These are phyloP conservation scores for Candolleomyces aberdarensis DNA, from an alignment of 768 basidiomycete genomes.

Conservation along the genomic window DNA sequence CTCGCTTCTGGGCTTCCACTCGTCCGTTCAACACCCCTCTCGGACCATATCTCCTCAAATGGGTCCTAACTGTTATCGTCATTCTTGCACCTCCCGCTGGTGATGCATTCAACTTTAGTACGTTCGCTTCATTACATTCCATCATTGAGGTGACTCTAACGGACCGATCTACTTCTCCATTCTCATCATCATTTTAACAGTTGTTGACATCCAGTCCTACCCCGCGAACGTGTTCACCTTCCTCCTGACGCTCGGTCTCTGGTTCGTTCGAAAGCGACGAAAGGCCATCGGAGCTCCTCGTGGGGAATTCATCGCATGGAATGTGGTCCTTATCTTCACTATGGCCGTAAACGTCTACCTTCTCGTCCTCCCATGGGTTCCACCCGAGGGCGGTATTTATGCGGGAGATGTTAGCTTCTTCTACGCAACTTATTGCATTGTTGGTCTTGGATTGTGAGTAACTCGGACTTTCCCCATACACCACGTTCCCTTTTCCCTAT, in stretches of 20 bases:
- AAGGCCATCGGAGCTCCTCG: slow-evolving; percentile 26
- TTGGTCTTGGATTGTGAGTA: slow-evolving; percentile 33
- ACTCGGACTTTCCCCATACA: no score
- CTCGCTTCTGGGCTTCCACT: slow-evolving; percentile 47
- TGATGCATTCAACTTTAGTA: slow-evolving; percentile 43
- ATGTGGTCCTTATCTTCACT: slow-evolving; percentile 30
- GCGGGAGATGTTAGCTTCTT: slow-evolving; percentile 41
- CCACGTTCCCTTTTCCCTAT: neutral
- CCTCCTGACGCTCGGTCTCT: slow-evolving; percentile 31
- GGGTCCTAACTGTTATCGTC: slow-evolving; percentile 43
- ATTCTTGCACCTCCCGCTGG: slow-evolving; percentile 44
- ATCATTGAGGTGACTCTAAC: neutral
- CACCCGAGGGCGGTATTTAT: slow-evolving; percentile 34
- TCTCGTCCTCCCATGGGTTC: slow-evolving; percentile 40
- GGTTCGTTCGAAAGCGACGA: slow-evolving; percentile 32
- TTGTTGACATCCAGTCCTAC: slow-evolving; percentile 39
- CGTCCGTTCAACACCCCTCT: slow-evolving; percentile 51
- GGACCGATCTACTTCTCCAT: neutral
- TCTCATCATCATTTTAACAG: slow-evolving; percentile 13
- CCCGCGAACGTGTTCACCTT: slow-evolving; percentile 35
- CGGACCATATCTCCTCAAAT: slow-evolving; percentile 44
- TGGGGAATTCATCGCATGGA: slow-evolving; percentile 36
- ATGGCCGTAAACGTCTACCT: slow-evolving; percentile 37
- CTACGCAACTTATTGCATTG: slow-evolving; percentile 40
- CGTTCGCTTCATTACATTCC: slow-evolving; percentile 8